These are phyloP conservation scores for Pyrus communis DNA, from an alignment of 306 rosid species.

Conservation along the genomic window DNA sequence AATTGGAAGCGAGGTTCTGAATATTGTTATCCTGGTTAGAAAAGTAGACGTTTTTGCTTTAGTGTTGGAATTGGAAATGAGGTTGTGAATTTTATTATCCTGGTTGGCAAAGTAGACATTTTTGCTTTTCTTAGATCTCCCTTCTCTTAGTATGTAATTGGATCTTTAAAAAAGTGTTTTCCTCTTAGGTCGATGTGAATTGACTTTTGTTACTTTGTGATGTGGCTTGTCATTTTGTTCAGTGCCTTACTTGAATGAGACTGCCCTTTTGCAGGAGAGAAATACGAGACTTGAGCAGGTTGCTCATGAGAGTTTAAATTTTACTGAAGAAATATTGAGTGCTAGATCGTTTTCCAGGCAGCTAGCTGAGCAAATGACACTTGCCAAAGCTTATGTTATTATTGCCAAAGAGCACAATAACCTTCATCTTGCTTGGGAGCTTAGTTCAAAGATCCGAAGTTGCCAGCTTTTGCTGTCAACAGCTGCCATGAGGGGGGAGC, in stretches of 20 bases:
- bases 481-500: conserved; percentile 80
- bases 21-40: neutral
- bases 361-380: conserved; percentile 77
- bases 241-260: conserved; percentile 9
- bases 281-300: conserved; percentile 46
- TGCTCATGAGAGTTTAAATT: conserved; percentile 63
- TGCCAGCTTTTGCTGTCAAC: conserved; percentile 93
- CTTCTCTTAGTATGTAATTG: neutral
- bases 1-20: neutral
- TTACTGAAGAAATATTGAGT: conserved; percentile 75
- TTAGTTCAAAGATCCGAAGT: conserved; percentile 76
- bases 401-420: conserved; percentile 97
- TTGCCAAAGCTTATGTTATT: conserved; percentile 94
- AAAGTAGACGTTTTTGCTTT: neutral
- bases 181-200: neutral
- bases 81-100: neutral
- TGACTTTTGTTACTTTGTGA: conserved; percentile 2
- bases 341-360: conserved; percentile 84
- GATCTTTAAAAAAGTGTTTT: neutral
- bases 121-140: neutral
- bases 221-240: neutral
- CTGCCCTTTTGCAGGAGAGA: conserved; percentile 58
- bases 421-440: conserved; percentile 98
- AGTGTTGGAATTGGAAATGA: neutral
- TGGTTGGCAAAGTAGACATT: neutral